Percentiles rank a stretch among this genome's conserved stretches.
Evolutionary conservation across 192 early-diverging fungal genomes (phyloP).

Genomic region (Backusella tuberculispora): DNA sequence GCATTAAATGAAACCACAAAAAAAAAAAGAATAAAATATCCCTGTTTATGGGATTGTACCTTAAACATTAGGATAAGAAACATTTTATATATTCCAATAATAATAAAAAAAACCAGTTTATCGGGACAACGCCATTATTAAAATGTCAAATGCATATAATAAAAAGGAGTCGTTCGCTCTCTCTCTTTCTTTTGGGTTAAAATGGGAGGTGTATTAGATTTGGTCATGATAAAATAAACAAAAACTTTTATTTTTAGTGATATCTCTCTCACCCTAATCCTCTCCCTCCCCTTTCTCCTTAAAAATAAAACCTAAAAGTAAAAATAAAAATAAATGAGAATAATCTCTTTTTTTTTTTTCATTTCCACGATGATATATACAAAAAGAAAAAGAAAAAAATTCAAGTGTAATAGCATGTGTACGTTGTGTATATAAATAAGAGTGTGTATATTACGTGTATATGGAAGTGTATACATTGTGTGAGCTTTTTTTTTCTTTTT

Average conservation of each 20-base stretch:
- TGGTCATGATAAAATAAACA: too few species aligned
- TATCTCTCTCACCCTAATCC: neutral
- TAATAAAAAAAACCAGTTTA: neutral
- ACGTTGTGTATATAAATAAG: neutral
- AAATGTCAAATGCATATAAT: neutral
- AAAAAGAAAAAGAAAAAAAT: neutral
- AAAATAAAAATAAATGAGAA: neutral
- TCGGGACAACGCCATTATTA: neutral
- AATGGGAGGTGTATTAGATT: too few species aligned
- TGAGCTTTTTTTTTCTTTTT: too few species aligned
- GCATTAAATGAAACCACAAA: too few species aligned
- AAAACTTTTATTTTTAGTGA: too few species aligned
- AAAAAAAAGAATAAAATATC: too few species aligned
- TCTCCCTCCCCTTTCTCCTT: slow-evolving; percentile 7
- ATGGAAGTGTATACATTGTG: slow-evolving; percentile 15
- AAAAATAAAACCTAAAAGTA: neutral
- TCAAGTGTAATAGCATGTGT: neutral
- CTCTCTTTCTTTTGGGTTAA: neutral
- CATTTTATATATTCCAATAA: neutral
- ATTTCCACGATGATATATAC: neutral
- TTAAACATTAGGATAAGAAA: too few species aligned
- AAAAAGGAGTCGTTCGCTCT: neutral
- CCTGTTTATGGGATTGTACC: too few species aligned
- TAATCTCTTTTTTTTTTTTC: neutral
- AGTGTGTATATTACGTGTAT: neutral